Evolutionary conservation across 2,329 filamentous ascomycete genomes (phyloP).

Genomic region (Aspergillus aculeatus): DNA sequence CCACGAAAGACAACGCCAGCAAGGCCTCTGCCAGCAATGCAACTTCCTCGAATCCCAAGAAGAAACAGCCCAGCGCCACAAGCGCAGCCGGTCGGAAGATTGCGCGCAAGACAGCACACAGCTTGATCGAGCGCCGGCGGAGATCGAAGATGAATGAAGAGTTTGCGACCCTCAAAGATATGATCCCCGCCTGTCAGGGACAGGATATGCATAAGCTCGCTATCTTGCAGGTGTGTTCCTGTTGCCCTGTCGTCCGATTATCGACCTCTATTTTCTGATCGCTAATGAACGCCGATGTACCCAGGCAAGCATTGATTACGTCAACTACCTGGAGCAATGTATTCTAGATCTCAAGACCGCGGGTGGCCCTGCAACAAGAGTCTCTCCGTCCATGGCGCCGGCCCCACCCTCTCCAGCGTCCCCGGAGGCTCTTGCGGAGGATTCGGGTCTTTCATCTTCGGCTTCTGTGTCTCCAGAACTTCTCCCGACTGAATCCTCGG

Average conservation of each 20-base stretch:
- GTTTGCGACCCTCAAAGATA: slow-evolving; percentile 85
- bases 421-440: slow-evolving; percentile 31
- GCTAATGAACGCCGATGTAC: slow-evolving; percentile 6
- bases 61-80: slow-evolving; percentile 71
- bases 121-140: slow-evolving; percentile 83
- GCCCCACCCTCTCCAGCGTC: slow-evolving; percentile 38
- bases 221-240: slow-evolving; percentile 73
- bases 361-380: slow-evolving; percentile 23
- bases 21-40: slow-evolving; percentile 18
- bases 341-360: slow-evolving; percentile 72
- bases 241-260: neutral
- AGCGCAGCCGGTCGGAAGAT: slow-evolving; percentile 92
- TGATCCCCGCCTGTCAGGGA: slow-evolving; percentile 94
- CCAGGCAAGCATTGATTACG: slow-evolving; percentile 92
- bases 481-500: slow-evolving; percentile 21
- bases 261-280: neutral
- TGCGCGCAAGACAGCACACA: slow-evolving; percentile 93
- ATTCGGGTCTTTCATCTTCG: slow-evolving; percentile 30
- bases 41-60: slow-evolving; percentile 56
- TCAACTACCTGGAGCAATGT: slow-evolving; percentile 90
- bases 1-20: slow-evolving; percentile 25
- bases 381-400: slow-evolving; percentile 16
- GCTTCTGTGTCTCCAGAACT: slow-evolving; percentile 39
- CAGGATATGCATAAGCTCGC: slow-evolving; percentile 97
- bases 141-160: slow-evolving; percentile 99